Base-by-base conservation (phyloP, 1,284 basidiomycete genomes). In the Pterulicium gracile region DNA sequence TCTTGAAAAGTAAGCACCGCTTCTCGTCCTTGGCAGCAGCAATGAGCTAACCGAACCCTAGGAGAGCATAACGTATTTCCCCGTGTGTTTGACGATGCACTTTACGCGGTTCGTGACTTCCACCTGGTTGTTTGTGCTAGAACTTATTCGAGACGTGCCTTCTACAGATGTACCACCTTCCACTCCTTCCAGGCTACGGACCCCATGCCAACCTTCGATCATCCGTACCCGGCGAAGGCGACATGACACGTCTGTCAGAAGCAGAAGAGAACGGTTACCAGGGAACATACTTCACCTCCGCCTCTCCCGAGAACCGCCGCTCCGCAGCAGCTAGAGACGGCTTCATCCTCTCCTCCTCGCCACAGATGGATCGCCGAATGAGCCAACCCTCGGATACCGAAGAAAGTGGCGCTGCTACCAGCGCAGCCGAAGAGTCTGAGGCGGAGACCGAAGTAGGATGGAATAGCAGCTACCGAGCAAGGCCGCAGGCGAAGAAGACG, bases 211-310 rank as follows among this genome's bases (percentile, higher is more conserved):
- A 88, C 50, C 70, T 97, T 15, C 81, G 93, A 3, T 91, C 88
- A 0, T 91, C 90, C 0, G 81, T 75, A 1, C 77, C 81, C 4
- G 71, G 79, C 17, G 73, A 74, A 54, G 81, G 77, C 1, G 72
- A 79, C 46, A 65, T 80, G 34, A 75, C 75, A 46, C 75, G 73
- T 46, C 75, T 95, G 51, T 88, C 88, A 1, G 86, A 91, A 59
- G 88, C 86, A 1, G 92, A 96, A 59, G 92, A 94, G 58, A 75
- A 85, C 43, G 90, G 89, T 0, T 95, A 95, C 58, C 81, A 93
- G 56, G 89, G 86, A 17, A 74, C 79, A 1, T 93, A 92, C 60
- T 91, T 92, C 58, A 70, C 75, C 4, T 63, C 70, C 1, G 57
- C 63, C 4, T 56, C 61, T 21, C 54, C 64, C 20, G 55, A 59